A percentile compares a stretch with the other conserved stretches of the same genome.
Conservation (phyloP, 2,329 filamentous ascomycete genomes). For the Aspergillus sp. region DNA sequence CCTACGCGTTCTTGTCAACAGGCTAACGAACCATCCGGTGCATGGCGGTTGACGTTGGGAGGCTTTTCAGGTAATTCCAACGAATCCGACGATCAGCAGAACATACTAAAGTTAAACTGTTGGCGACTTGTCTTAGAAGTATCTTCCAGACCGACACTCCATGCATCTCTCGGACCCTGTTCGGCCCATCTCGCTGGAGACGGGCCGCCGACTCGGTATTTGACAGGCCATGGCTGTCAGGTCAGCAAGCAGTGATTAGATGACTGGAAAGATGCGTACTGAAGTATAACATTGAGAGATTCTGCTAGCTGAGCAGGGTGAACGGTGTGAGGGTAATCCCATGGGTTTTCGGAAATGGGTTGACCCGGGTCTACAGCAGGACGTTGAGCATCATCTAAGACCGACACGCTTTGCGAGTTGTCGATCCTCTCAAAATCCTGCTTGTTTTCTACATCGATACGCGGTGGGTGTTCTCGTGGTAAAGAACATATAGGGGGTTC, state of each 20-base stretch:
- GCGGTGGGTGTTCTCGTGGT: conserved; percentile 23
- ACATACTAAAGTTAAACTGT: conserved; percentile 68
- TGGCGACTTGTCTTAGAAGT: conserved; percentile 73
- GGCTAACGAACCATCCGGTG: not conserved
- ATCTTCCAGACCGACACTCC: conserved; percentile 73
- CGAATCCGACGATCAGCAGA: not conserved
- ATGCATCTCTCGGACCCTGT: conserved; percentile 69
- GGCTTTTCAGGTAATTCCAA: no score
- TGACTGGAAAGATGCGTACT: conserved; percentile 16
- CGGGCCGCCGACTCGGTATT: conserved; percentile 63
- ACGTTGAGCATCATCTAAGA: conserved; percentile 3
- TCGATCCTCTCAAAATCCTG: conserved; percentile 17
- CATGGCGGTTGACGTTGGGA: conserved; percentile 3
- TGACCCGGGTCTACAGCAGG: conserved; percentile 3
- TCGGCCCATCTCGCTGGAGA: conserved; percentile 65
- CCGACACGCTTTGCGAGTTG: conserved; percentile 1
- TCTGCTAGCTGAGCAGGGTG: conserved; percentile 18
- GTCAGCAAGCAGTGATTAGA: not conserved
- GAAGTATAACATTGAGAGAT: conserved; percentile 23
- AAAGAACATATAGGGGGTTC: conserved; percentile 41
- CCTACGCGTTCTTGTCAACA: conserved; percentile 45
- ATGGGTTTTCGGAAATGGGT: conserved; percentile 5
- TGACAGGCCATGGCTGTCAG: conserved; percentile 59
- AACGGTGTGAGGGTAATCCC: conserved; percentile 28
- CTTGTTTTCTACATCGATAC: conserved; percentile 18